Percentiles rank a stretch among this genome's conserved stretches.
These are phyloP conservation scores for Hansfordia pulvinata DNA, from an alignment of 2,329 filamentous ascomycete species.

Conservation along the genomic window DNA sequence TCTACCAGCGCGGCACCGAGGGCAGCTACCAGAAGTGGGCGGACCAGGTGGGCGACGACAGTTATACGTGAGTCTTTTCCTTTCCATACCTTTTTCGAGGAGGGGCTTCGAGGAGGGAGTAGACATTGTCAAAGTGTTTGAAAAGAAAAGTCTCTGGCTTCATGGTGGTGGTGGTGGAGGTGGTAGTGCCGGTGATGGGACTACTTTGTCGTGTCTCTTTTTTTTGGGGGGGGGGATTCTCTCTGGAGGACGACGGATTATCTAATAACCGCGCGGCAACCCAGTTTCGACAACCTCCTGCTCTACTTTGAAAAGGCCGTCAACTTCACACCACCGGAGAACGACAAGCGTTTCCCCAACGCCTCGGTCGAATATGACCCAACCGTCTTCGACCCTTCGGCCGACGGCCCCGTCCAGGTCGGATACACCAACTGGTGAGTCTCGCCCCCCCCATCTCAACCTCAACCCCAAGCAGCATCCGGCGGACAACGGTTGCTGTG, in stretches of 20 bases:
- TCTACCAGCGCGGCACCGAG: conserved; percentile 13
- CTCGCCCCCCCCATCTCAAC: too few species aligned
- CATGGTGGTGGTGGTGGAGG: too few species aligned
- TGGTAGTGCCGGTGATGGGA: too few species aligned
- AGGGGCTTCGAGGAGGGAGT: neutral
- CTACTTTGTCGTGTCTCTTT: too few species aligned
- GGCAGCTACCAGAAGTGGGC: conserved; percentile 12
- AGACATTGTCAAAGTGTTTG: too few species aligned
- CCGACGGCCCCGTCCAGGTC: conserved; percentile 23
- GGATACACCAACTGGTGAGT: conserved; percentile 27
- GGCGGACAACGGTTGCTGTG: too few species aligned
- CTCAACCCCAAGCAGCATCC: too few species aligned
- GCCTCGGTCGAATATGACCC: conserved; percentile 13
- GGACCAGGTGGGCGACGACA: conserved; percentile 10
- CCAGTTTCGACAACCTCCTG: conserved; percentile 8
- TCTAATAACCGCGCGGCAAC: too few species aligned
- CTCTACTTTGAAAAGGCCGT: conserved; percentile 12
- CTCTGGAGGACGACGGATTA: too few species aligned
- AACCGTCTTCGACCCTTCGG: conserved; percentile 13
- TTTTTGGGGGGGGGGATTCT: too few species aligned
- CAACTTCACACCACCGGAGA: conserved; percentile 11
- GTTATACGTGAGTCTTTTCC: conserved; percentile 10
- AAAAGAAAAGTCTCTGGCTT: too few species aligned
- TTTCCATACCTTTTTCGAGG: too few species aligned
- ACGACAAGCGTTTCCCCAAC: conserved; percentile 11